Base-by-base conservation (phyloP, 2,329 filamentous ascomycete species). In the Paraconiothyrium sp. region DNA sequence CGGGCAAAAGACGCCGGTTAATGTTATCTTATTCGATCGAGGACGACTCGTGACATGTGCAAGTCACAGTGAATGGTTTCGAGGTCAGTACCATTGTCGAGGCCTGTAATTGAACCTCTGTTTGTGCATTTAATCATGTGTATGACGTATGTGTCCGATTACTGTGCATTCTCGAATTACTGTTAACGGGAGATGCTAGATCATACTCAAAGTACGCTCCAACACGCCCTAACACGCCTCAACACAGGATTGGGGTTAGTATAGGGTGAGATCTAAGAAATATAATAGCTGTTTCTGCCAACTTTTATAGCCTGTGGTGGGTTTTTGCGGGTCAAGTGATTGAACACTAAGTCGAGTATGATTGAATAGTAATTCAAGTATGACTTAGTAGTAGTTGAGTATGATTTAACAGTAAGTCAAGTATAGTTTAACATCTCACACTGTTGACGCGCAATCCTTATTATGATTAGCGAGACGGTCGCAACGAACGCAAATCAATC, bases 371-470 rank as follows among this genome's bases (percentile, higher is more conserved):
- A 20, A 20, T 20, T 1, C 1, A 20, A 20, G 20, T 20, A 20
- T 20, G 20, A 20, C 20, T 20, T 20, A 20, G 20, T 20, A 20
- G 20, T 20, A 20, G 20, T 20, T 20, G 20, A 20, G 20, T 20
- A 20, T 20, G 20, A 20, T 20, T 20, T 20, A 20, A 20, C 20
- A 20, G 20, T 20, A 1, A 20, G 20, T 20, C 20, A 20, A 20
- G 20, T 20, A 20, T 20, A 20, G 20, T 20, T 20, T 20, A 20
- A 20, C 20, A 20, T 20, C 20, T 20, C 20, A 24, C 13, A n/a
- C 41, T 48, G 46, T 16, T 48, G 30, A 48, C 46, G 30, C 24
- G 46, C 46, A 32, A 32, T n/a, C 46, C 46, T 48, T 48, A 48
- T 48, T 48, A 48, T 7, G 46, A 48, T 48, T 24, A 48, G 46